Conservation (phyloP, 83 land plant genomes). For the Thuja plicata region DNA sequence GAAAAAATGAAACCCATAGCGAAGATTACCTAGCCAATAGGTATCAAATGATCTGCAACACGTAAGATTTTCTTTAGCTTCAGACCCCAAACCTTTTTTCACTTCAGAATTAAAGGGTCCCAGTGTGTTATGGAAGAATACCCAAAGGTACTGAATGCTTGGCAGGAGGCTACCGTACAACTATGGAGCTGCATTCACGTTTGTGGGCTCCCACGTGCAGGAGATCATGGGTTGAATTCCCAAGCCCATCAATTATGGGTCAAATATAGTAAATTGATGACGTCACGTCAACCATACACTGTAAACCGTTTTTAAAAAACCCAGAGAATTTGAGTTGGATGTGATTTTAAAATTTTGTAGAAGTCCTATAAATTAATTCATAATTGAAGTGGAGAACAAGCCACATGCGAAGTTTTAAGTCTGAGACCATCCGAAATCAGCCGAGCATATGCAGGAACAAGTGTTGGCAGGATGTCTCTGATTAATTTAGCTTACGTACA, state of each 20-base stretch:
- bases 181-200: background rate
- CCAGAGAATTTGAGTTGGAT: background rate
- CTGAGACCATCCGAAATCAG: background rate
- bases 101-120: background rate
- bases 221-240: too few species aligned
- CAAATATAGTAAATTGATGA: too few species aligned
- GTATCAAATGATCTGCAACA: background rate
- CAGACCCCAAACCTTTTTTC: background rate
- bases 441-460: background rate
- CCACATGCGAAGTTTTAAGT: background rate
- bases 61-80: background rate
- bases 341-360: background rate
- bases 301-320: too few species aligned
- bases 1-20: background rate
- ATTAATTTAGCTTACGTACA: background rate
- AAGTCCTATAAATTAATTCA: background rate
- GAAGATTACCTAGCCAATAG: background rate
- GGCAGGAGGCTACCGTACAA: background rate
- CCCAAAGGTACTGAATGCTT: background rate
- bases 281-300: too few species aligned
- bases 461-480: background rate
- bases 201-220: too few species aligned
- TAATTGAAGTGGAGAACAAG: background rate
- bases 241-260: too few species aligned
- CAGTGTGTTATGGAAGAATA: background rate